These are phyloP conservation scores for Huntiella omanensis DNA, from an alignment of 2,329 filamentous ascomycete species.

Conservation along the genomic window DNA sequence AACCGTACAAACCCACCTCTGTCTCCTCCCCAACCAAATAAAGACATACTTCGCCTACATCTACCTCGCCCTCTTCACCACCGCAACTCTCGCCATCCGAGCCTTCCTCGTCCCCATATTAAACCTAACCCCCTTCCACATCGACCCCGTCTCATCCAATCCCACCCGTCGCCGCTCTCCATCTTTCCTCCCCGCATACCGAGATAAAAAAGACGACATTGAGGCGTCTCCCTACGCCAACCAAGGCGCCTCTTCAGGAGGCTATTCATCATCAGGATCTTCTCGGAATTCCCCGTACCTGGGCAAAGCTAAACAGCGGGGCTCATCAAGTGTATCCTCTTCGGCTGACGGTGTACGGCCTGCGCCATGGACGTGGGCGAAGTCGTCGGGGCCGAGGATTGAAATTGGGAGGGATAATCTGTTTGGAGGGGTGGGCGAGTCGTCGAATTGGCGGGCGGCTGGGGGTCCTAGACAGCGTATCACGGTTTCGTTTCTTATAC, in stretches of 20 bases:
- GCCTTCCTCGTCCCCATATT: conserved; percentile 39
- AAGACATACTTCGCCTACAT: conserved; percentile 67
- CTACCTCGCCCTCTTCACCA: conserved; percentile 35
- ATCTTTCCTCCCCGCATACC: conserved; percentile 27
- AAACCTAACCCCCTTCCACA: conserved; percentile 32
- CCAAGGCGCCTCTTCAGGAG: conserved; percentile 17
- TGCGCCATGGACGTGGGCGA: conserved; percentile 25
- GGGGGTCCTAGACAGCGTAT: conserved; percentile 17
- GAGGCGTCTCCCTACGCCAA: conserved; percentile 16
- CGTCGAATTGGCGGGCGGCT: conserved; percentile 14
- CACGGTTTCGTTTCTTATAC: conserved; percentile 28
- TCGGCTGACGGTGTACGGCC: not conserved
- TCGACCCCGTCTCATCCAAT: conserved; percentile 16
- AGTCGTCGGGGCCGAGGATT: conserved; percentile 29
- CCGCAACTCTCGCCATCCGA: conserved; percentile 31
- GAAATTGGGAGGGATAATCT: conserved; percentile 29
- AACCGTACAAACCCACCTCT: conserved; percentile 77
- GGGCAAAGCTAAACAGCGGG: conserved; percentile 14
- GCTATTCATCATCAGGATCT: conserved; percentile 13
- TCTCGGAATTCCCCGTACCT: conserved; percentile 13
- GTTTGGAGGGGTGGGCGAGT: conserved; percentile 16
- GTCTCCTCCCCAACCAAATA: conserved; percentile 75
- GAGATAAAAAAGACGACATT: conserved; percentile 35
- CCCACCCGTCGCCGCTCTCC: not conserved
- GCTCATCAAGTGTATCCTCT: conserved; percentile 12